A percentile compares a stretch with the other conserved stretches of the same genome.
phyloP scores from a whole-genome alignment of 2,329 filamentous ascomycete species.

The Penicillium sclerotiorum region DNA sequence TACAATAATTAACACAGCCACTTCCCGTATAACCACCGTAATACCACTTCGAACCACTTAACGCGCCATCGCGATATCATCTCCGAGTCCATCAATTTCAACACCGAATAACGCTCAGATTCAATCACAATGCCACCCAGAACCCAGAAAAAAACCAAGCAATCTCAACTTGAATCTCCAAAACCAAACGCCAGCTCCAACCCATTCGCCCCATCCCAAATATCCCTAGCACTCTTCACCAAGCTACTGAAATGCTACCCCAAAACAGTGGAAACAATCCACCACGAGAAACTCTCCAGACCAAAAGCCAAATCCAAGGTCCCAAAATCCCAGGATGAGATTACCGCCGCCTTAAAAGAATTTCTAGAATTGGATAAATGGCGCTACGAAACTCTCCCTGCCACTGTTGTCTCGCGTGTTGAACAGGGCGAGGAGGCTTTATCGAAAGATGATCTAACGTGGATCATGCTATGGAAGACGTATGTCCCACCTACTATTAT shows the following conservation, averaged over 20 bases:
- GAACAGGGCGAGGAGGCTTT: conserved; percentile 23
- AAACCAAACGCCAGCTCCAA: not conserved
- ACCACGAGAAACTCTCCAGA: conserved; percentile 26
- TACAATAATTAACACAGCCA: not conserved
- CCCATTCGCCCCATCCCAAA: conserved; percentile 28
- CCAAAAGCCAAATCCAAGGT: conserved; percentile 24
- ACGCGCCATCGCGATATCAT: not conserved
- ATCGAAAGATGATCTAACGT: conserved; percentile 39
- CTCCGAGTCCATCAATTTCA: too few relatives aligned
- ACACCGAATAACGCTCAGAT: too few relatives aligned
- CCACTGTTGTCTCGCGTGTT: conserved; percentile 20
- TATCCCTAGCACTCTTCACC: conserved; percentile 30
- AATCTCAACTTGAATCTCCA: not conserved
- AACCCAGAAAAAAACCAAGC: not conserved
- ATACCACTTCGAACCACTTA: not conserved
- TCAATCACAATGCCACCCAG: not conserved
- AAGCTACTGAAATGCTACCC: conserved; percentile 31
- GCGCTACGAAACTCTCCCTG: conserved; percentile 41
- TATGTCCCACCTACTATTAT: too few relatives aligned
- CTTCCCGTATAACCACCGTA: not conserved
- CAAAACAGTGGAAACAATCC: conserved; percentile 26
- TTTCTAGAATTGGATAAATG: conserved; percentile 40
- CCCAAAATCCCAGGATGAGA: too few relatives aligned
- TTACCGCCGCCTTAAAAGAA: conserved; percentile 23
- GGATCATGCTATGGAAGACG: conserved; percentile 50